Evolutionary conservation across 2,329 filamentous ascomycete species (phyloP), one percentile per base, ranked within the genome.

Genomic region (Ophiostoma sp.): DNA sequence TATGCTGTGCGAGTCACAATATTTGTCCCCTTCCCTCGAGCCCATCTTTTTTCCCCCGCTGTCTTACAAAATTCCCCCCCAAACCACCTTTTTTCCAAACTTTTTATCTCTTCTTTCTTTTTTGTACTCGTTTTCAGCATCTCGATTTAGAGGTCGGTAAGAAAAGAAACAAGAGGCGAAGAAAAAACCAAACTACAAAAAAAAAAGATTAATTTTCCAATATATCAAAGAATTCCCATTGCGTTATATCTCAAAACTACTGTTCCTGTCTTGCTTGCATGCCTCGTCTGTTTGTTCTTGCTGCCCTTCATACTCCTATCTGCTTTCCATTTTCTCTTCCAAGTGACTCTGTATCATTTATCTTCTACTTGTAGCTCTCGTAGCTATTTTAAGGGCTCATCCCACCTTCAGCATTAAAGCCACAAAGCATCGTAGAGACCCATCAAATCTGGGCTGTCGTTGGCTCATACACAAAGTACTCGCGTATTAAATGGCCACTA

Each of bases 31-130:
- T 72, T 36, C 59, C 73, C 48, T 63, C 48, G 57, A 61, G 31
- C n/a, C 55, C 25, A n/a, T 61, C 50, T 17, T 55, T 70, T 33
- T 33, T 63, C 57, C 63, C 48, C 31, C 36, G 25, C 17, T 68
- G 61, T 70, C 59, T 74, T 69, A 59, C 59, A 73, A 73, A 73
- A 71, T 63, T 72, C 48, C 73, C 57, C 73, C 72, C 72, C 63
- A 66, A 66, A 66, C 36, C 61, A 36, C 31, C 42, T 69, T 66
- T 72, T 72, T 63, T 64, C 25, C 36, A 36, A 39, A 17, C 63
- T 57, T 66, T 59, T 48, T 57, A 50, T 45, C 50, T 71, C 50
- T 71, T 69, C 28, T 55, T 55, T 70, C 48, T 25, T 75, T 73
- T 73, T 70, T 66, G 33, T 73, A 36, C 52, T 66, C 63, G 69